Conservation (phyloP, 75 land plant species). For the Sequoiadendron giganteum region DNA sequence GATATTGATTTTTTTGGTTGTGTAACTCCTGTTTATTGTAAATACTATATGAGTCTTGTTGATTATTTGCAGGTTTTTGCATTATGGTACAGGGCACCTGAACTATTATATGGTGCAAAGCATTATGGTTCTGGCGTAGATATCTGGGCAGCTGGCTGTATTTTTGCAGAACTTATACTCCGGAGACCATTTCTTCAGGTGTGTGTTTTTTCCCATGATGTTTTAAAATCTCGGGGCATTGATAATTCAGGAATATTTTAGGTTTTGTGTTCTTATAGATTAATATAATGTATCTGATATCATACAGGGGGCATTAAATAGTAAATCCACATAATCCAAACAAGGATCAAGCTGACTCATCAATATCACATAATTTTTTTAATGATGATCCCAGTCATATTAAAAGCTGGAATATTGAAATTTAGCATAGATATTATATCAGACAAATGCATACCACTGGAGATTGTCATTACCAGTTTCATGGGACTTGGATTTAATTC, state of each 20-base stretch:
- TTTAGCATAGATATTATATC: neutral
- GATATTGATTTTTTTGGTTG: neutral
- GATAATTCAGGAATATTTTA: neutral
- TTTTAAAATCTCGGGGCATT: neutral
- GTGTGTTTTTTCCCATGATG: neutral
- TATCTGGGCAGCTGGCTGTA: constrained; percentile 98
- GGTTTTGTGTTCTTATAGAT: neutral
- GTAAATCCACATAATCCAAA: neutral
- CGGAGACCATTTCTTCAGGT: constrained; percentile 97
- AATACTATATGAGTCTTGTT: neutral
- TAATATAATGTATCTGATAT: neutral
- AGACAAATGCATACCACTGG: neutral
- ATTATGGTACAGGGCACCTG: constrained; percentile 98
- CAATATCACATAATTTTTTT: neutral
- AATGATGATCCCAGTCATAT: neutral
- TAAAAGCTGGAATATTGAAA: neutral
- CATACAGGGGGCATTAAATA: neutral
- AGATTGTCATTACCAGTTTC: neutral
- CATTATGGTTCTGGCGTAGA: constrained; percentile 96
- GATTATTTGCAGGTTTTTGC: constrained; percentile 80
- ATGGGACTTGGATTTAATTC: neutral
- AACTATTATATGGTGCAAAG: constrained; percentile 85
- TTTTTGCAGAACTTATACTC: constrained; percentile 94
- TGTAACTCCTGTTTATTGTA: neutral
- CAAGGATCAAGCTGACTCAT: neutral